Evolutionary conservation across 2,329 filamentous ascomycete species (phyloP), one percentile per base, ranked within the genome.

Genomic region (Trichoderma afroharzianum): DNA sequence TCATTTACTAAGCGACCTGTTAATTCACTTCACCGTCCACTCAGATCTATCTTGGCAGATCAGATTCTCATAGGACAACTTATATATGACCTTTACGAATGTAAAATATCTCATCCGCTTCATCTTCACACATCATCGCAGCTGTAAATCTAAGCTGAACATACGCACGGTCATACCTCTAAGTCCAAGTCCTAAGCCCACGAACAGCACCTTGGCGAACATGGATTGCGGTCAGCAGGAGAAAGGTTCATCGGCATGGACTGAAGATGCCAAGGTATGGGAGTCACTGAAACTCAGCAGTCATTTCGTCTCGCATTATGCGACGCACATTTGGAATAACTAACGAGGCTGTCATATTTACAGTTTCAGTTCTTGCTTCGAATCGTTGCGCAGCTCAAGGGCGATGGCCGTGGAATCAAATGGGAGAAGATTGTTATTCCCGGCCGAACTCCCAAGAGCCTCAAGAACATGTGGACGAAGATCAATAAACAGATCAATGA

Each of bases 391-490:
- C 80, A 81, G 62, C 66, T 80, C 28, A 79, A 78, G 57, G 75
- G 78, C 0, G 78, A 80, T 3, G 79, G 79, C 3, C 78, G 76
- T 14, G 21, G 74, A 6, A 81, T 83, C 73, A 80, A 81, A 59
- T 83, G 81, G 81, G 70, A 72, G 2, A 73, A 73, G 3, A 75
- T 83, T 30, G 74, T 75, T 28, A 82, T 84, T 77, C 79, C 80
- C 0, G 80, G 79, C 0, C 80, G 82, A 8, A 83, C 81, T 2
- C 71, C 75, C 26, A 84, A 83, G 72, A 81, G 80, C 2, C 73
- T 84, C 0, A 76, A 81, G 73, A 79, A 81, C 55, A 77, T 78
- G 70, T 84, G 81, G 82, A 79, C 78, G 1, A 78, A 76, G 12
- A 77, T 83, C 26, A 78, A 79, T 30, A 82, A 82, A 36, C 74